Conservation (phyloP, 495 filamentous ascomycete genomes). For the Neurospora sp. region DNA sequence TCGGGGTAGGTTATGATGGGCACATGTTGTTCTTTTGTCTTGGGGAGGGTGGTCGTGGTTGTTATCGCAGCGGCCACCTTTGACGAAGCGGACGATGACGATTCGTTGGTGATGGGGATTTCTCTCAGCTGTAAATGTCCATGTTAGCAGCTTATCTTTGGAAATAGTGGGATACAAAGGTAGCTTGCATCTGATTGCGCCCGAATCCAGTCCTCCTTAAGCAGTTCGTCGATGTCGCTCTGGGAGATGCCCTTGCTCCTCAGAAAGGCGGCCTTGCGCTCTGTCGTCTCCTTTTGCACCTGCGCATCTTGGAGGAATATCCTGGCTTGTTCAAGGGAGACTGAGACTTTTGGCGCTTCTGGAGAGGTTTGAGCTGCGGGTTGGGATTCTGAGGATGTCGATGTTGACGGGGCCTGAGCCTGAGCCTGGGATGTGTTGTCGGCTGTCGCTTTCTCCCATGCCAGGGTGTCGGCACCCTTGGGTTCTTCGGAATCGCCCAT, state of each 20-base stretch:
- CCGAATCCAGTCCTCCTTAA: conserved; percentile 35
- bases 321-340: conserved; percentile 55
- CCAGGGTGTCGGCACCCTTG: neutral
- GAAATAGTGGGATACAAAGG: neutral
- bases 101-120: conserved; percentile 1
- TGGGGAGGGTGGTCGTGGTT: conserved; percentile 7
- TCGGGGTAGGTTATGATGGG: conserved; percentile 98
- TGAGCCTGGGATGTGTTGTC: conserved; percentile 5
- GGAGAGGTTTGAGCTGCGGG: neutral
- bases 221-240: conserved; percentile 57
- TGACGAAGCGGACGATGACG: neutral
- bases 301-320: conserved; percentile 72
- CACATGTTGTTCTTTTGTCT: conserved; percentile 42
- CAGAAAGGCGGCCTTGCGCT: conserved; percentile 70
- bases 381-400: neutral
- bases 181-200: conserved; percentile 21
- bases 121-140: neutral
- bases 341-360: conserved; percentile 23
- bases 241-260: conserved; percentile 64
- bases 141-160: neutral
- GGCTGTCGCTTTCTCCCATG: neutral
- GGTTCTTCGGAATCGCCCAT: neutral
- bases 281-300: conserved; percentile 58
- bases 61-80: neutral
- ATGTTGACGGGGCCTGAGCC: neutral